A percentile compares a stretch with the other conserved stretches of the same genome.
Conservation (phyloP, 208 protist genomes). For the Trypanosoma platydactyli region DNA sequence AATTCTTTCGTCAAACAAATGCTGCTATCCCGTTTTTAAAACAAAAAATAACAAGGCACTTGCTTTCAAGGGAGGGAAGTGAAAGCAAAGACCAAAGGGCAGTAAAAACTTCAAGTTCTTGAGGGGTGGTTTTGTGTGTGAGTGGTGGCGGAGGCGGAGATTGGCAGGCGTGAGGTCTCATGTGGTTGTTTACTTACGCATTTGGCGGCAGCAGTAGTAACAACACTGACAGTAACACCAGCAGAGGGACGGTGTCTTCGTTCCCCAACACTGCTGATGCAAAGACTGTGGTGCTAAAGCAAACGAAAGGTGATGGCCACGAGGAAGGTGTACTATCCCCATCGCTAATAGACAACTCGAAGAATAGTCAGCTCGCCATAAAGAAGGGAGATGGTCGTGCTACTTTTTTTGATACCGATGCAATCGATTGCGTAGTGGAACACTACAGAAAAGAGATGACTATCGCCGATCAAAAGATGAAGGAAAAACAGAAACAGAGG, state of each 20-base stretch:
- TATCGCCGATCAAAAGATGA: constrained; percentile 53
- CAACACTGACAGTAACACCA: neutral
- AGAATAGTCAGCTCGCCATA: constrained; percentile 8
- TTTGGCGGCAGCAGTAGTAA: neutral
- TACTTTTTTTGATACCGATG: constrained; percentile 55
- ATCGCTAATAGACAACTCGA: constrained; percentile 24
- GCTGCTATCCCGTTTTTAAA: too few relatives aligned
- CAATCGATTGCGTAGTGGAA: constrained; percentile 57
- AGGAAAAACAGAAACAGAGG: constrained; percentile 34
- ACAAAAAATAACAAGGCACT: too few relatives aligned
- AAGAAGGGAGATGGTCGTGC: constrained; percentile 45
- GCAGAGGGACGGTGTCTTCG: constrained; percentile 8
- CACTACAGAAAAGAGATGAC: constrained; percentile 59
- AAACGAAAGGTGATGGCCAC: constrained; percentile 21
- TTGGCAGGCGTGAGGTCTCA: neutral
- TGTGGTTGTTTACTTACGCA: constrained; percentile 17
- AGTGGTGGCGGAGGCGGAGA: too few relatives aligned
- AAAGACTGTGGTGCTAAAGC: constrained; percentile 12
- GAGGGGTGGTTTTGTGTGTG: too few relatives aligned
- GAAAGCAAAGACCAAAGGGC: too few relatives aligned
- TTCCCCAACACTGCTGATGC: constrained; percentile 28
- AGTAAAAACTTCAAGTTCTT: too few relatives aligned
- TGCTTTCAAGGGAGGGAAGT: neutral
- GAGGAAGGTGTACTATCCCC: constrained; percentile 19
- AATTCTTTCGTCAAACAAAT: constrained; percentile 17